Percentiles rank a stretch among this genome's conserved stretches.
Conservation (phyloP, 768 basidiomycete genomes). For the Pleurotus djamor region DNA sequence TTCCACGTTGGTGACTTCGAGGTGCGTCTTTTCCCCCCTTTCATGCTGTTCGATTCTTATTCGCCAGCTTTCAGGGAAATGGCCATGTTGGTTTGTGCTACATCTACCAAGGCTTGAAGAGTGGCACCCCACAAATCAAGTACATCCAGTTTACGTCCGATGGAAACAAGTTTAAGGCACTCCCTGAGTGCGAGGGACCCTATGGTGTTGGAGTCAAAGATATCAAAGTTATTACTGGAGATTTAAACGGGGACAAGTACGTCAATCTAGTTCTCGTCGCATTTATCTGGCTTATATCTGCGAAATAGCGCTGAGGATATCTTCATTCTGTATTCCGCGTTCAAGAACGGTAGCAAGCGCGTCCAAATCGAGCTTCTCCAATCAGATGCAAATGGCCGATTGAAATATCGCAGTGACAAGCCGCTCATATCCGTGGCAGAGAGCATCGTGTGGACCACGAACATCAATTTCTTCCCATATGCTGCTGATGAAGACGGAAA, state of each 20-base stretch:
- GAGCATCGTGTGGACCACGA: slow-evolving; percentile 1
- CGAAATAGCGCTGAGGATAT: not conserved
- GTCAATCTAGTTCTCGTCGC: not conserved
- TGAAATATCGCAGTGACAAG: slow-evolving; percentile 2
- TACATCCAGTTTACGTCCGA: slow-evolving; percentile 1
- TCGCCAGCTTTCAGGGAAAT: not conserved
- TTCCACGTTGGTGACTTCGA: slow-evolving; percentile 4
- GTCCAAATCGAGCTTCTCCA: slow-evolving; percentile 6
- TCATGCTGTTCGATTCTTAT: not conserved
- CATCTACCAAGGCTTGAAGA: not conserved
- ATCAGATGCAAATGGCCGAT: not conserved
- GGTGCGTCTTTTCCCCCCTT: not conserved
- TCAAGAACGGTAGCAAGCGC: not conserved
- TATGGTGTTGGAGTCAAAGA: not conserved
- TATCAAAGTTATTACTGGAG: not conserved
- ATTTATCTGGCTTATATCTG: not conserved
- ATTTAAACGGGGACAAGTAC: slow-evolving; percentile 3
- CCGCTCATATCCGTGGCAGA: not conserved
- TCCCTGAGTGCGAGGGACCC: not conserved
- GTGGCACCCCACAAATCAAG: not conserved
- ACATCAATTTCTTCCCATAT: slow-evolving; percentile 3
- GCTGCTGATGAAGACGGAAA: slow-evolving; percentile 5
- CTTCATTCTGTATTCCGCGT: slow-evolving; percentile 1
- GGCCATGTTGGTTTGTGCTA: not conserved
- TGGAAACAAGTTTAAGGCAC: not conserved